These are phyloP conservation scores for Phanerodontia chrysosporium DNA, from an alignment of 768 basidiomycete genomes.

Conservation along the genomic window DNA sequence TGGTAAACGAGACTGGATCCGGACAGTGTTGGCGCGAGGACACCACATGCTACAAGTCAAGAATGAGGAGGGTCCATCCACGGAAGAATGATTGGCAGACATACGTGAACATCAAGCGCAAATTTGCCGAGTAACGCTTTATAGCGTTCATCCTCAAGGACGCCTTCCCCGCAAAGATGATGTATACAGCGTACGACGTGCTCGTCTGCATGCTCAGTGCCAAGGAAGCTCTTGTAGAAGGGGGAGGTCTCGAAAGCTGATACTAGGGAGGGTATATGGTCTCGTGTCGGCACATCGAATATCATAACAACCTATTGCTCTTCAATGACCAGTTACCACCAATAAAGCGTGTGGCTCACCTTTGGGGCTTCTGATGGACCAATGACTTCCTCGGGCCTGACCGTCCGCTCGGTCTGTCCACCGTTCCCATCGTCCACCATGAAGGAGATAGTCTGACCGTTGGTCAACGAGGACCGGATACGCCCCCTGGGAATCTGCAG, in stretches of 20 bases:
- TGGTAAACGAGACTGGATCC: conserved; percentile 72
- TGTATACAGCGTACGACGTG: conserved; percentile 52
- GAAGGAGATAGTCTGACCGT: conserved; percentile 60
- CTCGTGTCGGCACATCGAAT: conserved; percentile 64
- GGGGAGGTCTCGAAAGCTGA: conserved; percentile 42
- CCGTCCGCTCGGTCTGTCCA: conserved; percentile 40
- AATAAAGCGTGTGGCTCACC: too few species aligned
- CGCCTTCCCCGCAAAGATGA: conserved; percentile 68
- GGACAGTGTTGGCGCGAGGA: conserved; percentile 57
- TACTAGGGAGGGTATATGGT: conserved; percentile 50
- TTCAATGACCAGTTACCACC: too few species aligned
- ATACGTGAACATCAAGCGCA: conserved; percentile 54
- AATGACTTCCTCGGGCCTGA: conserved; percentile 58
- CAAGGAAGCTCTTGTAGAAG: conserved; percentile 43
- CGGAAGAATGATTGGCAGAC: conserved; percentile 17
- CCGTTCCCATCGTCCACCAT: conserved; percentile 43
- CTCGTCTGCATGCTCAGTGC: conserved; percentile 39
- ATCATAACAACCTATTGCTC: conserved; percentile 61
- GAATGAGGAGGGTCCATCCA: background rate
- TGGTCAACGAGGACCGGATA: conserved; percentile 54
- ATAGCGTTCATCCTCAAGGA: conserved; percentile 69
- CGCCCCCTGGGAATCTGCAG: conserved; percentile 62
- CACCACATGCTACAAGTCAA: conserved; percentile 59
- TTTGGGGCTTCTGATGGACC: conserved; percentile 48
- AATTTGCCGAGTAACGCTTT: conserved; percentile 70